A percentile compares a stretch with the other conserved stretches of the same genome.
Evolutionary conservation across 139 green algal species (phyloP).

Genomic region (Tetradesmus obliquus): DNA sequence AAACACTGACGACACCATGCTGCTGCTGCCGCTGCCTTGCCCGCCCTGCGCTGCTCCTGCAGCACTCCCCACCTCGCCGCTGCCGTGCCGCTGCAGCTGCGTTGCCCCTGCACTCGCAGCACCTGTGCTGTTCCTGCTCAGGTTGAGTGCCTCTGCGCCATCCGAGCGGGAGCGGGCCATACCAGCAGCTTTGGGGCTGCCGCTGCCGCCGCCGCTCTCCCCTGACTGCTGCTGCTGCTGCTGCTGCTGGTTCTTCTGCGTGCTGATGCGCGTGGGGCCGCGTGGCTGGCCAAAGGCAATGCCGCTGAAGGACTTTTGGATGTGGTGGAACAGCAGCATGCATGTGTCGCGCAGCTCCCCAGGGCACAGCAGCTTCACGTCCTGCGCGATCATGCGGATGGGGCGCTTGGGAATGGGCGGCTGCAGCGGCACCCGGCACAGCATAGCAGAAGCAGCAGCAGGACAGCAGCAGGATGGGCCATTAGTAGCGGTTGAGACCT

Average conservation of each 20-base stretch:
- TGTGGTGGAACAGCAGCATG: conserved; percentile 54
- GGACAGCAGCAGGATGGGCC: conserved; percentile 14
- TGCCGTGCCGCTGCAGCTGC: neutral
- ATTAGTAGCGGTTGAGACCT: neutral
- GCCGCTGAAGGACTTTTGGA: conserved; percentile 51
- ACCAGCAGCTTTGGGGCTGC: neutral
- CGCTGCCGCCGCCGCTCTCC: neutral
- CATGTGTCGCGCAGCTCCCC: conserved; percentile 51
- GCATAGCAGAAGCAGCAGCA: conserved; percentile 28
- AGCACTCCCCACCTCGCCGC: neutral
- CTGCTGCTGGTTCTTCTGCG: conserved; percentile 24
- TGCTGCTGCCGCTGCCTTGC: conserved; percentile 8
- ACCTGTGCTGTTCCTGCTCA: neutral
- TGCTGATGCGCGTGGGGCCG: conserved; percentile 35
- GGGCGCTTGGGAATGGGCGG: conserved; percentile 32
- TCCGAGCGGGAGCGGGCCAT: neutral
- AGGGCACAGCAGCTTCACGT: conserved; percentile 54
- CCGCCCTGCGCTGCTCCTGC: neutral
- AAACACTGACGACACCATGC: neutral
- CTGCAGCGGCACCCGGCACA: neutral
- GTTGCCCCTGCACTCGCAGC: neutral
- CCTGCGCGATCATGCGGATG: conserved; percentile 60
- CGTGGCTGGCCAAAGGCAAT: conserved; percentile 37
- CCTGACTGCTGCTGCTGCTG: conserved; percentile 11
- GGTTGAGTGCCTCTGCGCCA: neutral